These are phyloP conservation scores for Naganishia liquefaciens DNA, from an alignment of 1,284 basidiomycete species.

Conservation along the genomic window DNA sequence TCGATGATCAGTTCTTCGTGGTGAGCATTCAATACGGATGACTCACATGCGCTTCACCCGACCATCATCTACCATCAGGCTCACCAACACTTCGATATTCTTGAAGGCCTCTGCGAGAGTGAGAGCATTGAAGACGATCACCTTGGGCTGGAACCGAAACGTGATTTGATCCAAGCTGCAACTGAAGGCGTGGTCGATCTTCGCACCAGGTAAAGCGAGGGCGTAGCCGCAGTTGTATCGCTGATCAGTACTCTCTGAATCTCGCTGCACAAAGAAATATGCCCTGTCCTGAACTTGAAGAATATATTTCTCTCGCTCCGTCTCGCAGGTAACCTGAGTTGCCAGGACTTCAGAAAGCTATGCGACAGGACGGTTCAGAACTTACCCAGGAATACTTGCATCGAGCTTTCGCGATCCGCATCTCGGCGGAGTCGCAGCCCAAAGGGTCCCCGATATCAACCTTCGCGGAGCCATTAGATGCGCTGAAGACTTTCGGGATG, in stretches of 20 bases:
- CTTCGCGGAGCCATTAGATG: not conserved
- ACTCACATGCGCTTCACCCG: no score
- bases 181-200: not conserved
- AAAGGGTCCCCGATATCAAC: slow-evolving; percentile 13
- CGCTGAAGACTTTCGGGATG: no score
- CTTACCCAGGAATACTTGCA: slow-evolving; percentile 8
- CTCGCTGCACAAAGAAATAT: slow-evolving; percentile 6
- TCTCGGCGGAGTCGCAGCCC: slow-evolving; percentile 1
- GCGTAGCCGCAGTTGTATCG: slow-evolving; percentile 1
- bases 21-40: no score
- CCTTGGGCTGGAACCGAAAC: no score
- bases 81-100: no score
- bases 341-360: not conserved
- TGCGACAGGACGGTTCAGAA: not conserved
- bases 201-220: not conserved
- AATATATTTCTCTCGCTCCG: not conserved
- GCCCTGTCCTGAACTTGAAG: slow-evolving; percentile 1
- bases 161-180: no score
- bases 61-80: no score
- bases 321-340: slow-evolving; percentile 1
- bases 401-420: slow-evolving; percentile 5
- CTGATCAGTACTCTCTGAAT: not conserved
- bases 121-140: no score
- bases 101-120: no score
- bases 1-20: no score